Conservation (phyloP, 768 basidiomycete genomes). For the Mycena amicta region DNA sequence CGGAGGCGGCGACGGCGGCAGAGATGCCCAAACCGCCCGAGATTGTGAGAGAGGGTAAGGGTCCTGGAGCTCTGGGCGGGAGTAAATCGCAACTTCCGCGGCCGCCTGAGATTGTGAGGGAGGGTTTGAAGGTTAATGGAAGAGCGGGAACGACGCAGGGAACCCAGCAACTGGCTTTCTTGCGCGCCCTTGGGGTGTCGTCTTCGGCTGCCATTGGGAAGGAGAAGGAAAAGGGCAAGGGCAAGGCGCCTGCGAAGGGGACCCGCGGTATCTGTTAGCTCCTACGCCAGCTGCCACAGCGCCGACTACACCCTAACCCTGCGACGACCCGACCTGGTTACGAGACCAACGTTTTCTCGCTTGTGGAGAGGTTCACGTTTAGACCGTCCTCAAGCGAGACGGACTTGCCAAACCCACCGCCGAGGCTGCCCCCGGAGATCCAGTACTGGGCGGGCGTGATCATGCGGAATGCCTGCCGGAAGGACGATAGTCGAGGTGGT, state of each 20-base stretch:
- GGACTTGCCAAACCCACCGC: slow-evolving; percentile 67
- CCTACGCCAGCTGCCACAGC: slow-evolving; percentile 27
- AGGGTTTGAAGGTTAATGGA: background rate
- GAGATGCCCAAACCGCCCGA: slow-evolving; percentile 23
- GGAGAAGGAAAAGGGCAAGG: slow-evolving; percentile 34
- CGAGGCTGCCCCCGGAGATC: slow-evolving; percentile 82
- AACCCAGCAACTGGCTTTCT: slow-evolving; percentile 15
- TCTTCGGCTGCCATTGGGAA: slow-evolving; percentile 15
- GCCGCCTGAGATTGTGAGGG: background rate
- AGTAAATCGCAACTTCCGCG: background rate
- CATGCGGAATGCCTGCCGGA: slow-evolving; percentile 98
- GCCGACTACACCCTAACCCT: slow-evolving; percentile 20
- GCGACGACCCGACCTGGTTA: slow-evolving; percentile 30
- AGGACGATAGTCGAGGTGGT: slow-evolving; percentile 91
- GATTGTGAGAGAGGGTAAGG: slow-evolving; percentile 29
- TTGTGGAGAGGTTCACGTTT: slow-evolving; percentile 96
- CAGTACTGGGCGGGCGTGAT: slow-evolving; percentile 99
- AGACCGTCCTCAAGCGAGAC: slow-evolving; percentile 83
- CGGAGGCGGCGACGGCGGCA: slow-evolving; percentile 18
- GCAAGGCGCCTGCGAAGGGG: slow-evolving; percentile 25
- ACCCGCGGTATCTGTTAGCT: slow-evolving; percentile 36
- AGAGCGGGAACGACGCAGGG: background rate
- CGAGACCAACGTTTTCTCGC: slow-evolving; percentile 91
- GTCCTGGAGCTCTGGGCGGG: slow-evolving; percentile 15
- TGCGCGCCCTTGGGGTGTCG: slow-evolving; percentile 13